phyloP scores from a whole-genome alignment of 1,284 basidiomycete species.

The Tetrapyrgos nigripes region DNA sequence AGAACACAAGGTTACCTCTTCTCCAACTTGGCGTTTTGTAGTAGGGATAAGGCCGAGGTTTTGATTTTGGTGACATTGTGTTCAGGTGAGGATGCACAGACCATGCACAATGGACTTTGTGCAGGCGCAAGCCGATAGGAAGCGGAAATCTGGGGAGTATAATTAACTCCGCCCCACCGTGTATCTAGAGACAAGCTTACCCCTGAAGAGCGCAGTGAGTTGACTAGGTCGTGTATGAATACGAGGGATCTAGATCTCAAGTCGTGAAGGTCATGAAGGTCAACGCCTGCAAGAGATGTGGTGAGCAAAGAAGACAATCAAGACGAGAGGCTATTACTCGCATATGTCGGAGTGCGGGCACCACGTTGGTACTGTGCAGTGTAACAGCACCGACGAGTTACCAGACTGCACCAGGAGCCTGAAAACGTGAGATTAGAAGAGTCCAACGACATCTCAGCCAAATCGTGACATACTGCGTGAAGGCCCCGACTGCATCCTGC shows the following conservation, averaged over 20 bases:
- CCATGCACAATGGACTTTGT: slow-evolving; percentile 61
- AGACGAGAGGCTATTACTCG: slow-evolving; percentile 35
- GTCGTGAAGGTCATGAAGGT: slow-evolving; percentile 73
- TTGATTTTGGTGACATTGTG: slow-evolving; percentile 48
- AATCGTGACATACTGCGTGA: slow-evolving; percentile 60
- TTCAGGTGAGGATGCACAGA: slow-evolving; percentile 55
- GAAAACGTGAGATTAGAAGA: background rate
- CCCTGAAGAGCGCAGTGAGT: slow-evolving; percentile 63
- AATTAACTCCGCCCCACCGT: too few species aligned
- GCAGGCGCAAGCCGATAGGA: slow-evolving; percentile 69
- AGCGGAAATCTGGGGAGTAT: slow-evolving; percentile 52
- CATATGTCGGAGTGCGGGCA: slow-evolving; percentile 61
- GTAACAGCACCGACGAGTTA: slow-evolving; percentile 51
- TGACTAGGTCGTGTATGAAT: slow-evolving; percentile 69
- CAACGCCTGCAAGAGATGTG: slow-evolving; percentile 47
- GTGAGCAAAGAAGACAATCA: background rate
- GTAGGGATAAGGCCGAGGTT: slow-evolving; percentile 47
- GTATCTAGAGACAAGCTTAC: slow-evolving; percentile 45
- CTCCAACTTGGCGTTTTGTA: slow-evolving; percentile 51
- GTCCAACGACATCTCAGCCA: slow-evolving; percentile 1
- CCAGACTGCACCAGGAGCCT: slow-evolving; percentile 49
- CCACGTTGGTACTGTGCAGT: slow-evolving; percentile 72
- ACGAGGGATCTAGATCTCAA: slow-evolving; percentile 66
- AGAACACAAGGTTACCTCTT: slow-evolving; percentile 28
- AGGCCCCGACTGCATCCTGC: slow-evolving; percentile 60